Evolutionary conservation across 805 yeast species (phyloP).

Genomic region (Candida hispaniensis): DNA sequence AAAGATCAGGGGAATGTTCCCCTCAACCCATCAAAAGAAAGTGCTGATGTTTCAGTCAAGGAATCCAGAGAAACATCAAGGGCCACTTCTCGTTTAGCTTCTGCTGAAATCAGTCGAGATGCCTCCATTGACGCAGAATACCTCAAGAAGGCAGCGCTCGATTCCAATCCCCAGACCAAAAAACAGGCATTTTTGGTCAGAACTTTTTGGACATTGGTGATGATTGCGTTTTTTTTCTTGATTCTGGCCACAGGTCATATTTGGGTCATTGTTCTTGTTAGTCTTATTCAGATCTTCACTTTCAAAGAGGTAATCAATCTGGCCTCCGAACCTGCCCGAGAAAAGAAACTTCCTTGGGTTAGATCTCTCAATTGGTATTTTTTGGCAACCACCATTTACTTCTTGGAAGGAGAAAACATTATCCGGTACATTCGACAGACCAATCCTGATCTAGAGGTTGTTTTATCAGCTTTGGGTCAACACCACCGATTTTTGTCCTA

Average conservation of each 20-base stretch:
- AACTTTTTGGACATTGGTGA: conserved; percentile 86
- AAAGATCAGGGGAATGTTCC: too few species aligned
- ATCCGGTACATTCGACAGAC: conserved; percentile 52
- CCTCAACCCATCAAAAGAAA: too few species aligned
- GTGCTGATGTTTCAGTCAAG: conserved; percentile 8
- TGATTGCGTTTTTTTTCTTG: conserved; percentile 65
- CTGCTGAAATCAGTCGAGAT: conserved; percentile 6
- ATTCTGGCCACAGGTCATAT: conserved; percentile 76
- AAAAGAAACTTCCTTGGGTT: conserved; percentile 72
- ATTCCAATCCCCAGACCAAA: conserved; percentile 40
- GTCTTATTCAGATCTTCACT: conserved; percentile 66
- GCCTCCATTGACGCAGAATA: conserved; percentile 13
- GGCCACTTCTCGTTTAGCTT: conserved; percentile 11
- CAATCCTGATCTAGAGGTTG: conserved; percentile 39
- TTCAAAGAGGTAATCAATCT: conserved; percentile 83
- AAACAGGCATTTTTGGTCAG: conserved; percentile 78
- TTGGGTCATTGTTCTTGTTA: conserved; percentile 61
- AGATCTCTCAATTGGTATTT: conserved; percentile 88
- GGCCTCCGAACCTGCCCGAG: conserved; percentile 75
- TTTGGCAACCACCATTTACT: conserved; percentile 75
- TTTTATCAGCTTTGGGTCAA: conserved; percentile 47
- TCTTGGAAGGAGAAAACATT: conserved; percentile 76
- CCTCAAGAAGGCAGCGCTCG: conserved; percentile 14
- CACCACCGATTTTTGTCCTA: conserved; percentile 83
- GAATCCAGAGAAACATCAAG: conserved; percentile 11